These are phyloP conservation scores for Tetrapisispora pingtungensis DNA, from an alignment of 805 yeast species.

Conservation along the genomic window DNA sequence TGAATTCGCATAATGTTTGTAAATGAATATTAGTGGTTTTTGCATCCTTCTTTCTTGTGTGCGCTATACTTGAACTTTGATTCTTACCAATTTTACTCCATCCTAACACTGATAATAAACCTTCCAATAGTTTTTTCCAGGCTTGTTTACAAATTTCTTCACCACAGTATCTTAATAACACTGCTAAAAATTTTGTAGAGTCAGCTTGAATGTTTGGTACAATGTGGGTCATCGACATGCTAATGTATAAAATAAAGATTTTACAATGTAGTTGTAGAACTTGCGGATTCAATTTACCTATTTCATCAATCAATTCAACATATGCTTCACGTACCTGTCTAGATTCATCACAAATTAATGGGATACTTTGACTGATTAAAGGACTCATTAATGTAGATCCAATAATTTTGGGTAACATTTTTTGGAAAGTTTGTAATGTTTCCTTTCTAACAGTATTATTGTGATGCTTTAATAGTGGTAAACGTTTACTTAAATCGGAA, in stretches of 20 bases:
- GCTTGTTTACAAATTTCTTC: slow-evolving; percentile 48
- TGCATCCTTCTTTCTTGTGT: slow-evolving; percentile 16
- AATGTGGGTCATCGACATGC: slow-evolving; percentile 91
- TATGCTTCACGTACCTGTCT: slow-evolving; percentile 52
- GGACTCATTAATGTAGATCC: slow-evolving; percentile 23
- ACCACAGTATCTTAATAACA: slow-evolving; percentile 46
- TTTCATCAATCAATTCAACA: slow-evolving; percentile 36
- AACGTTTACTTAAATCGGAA: slow-evolving; percentile 47
- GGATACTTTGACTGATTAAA: slow-evolving; percentile 22
- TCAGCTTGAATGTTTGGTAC: slow-evolving; percentile 64
- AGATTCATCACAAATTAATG: slow-evolving; percentile 45
- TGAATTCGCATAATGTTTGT: slow-evolving; percentile 33
- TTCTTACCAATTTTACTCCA: slow-evolving; percentile 42
- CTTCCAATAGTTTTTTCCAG: slow-evolving; percentile 60
- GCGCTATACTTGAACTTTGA: slow-evolving; percentile 13
- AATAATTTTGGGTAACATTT: slow-evolving; percentile 39
- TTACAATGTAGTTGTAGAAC: slow-evolving; percentile 52
- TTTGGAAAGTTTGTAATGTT: slow-evolving; percentile 45
- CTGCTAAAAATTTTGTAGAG: slow-evolving; percentile 55
- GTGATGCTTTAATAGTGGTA: slow-evolving; percentile 69
- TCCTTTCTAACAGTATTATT: slow-evolving; percentile 62
- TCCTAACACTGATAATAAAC: slow-evolving; percentile 59
- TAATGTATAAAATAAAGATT: slow-evolving; percentile 58
- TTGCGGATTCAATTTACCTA: slow-evolving; percentile 42
- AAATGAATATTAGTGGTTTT: slow-evolving; percentile 26